A percentile compares a stretch with the other conserved stretches of the same genome.
Conservation (phyloP, 1,284 basidiomycete genomes). For the Paramarasmius palmivorus region DNA sequence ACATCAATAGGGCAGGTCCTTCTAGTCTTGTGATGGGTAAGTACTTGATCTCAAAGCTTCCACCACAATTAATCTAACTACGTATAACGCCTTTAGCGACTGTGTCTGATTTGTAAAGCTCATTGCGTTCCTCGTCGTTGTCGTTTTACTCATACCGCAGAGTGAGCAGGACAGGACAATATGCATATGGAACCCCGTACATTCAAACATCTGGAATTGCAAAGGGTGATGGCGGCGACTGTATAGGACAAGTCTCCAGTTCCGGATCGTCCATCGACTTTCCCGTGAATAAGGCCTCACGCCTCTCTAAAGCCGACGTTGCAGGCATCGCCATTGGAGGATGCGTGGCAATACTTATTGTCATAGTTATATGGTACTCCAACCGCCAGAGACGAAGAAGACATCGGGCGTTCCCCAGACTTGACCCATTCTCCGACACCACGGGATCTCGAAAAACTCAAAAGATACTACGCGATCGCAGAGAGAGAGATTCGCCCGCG, state of each 20-base stretch:
- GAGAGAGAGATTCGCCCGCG: neutral
- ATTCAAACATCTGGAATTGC: constrained; percentile 24
- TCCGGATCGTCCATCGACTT: constrained; percentile 14
- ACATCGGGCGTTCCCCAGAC: too few relatives aligned
- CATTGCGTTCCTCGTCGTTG: neutral
- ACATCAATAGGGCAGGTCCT: constrained; percentile 47
- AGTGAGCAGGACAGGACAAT: constrained; percentile 25
- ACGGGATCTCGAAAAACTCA: neutral
- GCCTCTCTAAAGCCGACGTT: too few relatives aligned
- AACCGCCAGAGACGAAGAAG: too few relatives aligned
- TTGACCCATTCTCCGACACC: too few relatives aligned
- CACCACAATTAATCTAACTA: too few relatives aligned
- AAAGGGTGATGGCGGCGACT: constrained; percentile 23
- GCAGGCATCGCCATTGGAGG: too few relatives aligned
- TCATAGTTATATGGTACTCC: too few relatives aligned
- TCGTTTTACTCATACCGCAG: constrained; percentile 5
- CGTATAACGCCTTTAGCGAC: constrained; percentile 28
- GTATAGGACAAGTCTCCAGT: constrained; percentile 25
- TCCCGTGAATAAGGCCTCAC: too few relatives aligned
- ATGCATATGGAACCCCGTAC: constrained; percentile 34
- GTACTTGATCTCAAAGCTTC: too few relatives aligned
- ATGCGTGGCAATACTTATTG: too few relatives aligned
- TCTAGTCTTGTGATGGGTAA: constrained; percentile 40
- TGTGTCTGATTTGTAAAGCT: constrained; percentile 39
- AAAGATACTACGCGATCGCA: too few relatives aligned